Base-by-base conservation (phyloP, 441 rosid genomes). In the Croton laevigatus region DNA sequence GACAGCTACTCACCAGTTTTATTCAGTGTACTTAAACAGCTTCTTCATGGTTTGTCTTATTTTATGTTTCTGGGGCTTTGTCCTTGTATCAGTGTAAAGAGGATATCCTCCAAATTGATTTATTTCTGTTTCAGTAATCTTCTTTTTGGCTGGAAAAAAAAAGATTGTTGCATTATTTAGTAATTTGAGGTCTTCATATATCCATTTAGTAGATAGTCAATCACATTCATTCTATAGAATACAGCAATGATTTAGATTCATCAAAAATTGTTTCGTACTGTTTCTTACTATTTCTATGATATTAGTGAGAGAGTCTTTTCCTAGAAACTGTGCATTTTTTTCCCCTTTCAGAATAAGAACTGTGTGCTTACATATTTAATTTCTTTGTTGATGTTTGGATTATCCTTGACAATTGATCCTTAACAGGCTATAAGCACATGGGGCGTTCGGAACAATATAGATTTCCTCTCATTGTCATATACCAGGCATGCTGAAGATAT, bases 401-500 rank as follows among this genome's bases (percentile, higher is more conserved):
- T 45, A 51, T 69, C 49, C 3, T 65, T 79, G 23, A 11, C n/a
- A 8, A 52, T n/a, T 19, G 57, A 52, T 52, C 57, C 27, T 52
- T 52, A 84, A 59, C 84, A 96, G 98, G 91, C 88, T 66, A 90
- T 96, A 76, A 85, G 94, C 78, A 71, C 94, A 27, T 96, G 99
- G 98, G 98, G 99, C 74, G 93, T 86, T 57, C 81, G 80, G 76
- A 96, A 93, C 76, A 96, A 96, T 72, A 93, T 96, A 11, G 98
- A 96, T 81, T 91, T 96, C 76, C 93, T 96, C 66, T 95, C 99
- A 4, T 75, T 95, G 82, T 95, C 99, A 14, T 93, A 87, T 65
- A 89, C 98, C 12, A 84, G 98, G 1, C 91, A 91, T 82, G 97
- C 98, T 0, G 97, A 96, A 82, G 99, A 96, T 82, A 92, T 96